A percentile compares a stretch with the other conserved stretches of the same genome.
These are phyloP conservation scores for Pleurostoma richardsiae DNA, from an alignment of 2,329 filamentous ascomycete species.

Conservation along the genomic window DNA sequence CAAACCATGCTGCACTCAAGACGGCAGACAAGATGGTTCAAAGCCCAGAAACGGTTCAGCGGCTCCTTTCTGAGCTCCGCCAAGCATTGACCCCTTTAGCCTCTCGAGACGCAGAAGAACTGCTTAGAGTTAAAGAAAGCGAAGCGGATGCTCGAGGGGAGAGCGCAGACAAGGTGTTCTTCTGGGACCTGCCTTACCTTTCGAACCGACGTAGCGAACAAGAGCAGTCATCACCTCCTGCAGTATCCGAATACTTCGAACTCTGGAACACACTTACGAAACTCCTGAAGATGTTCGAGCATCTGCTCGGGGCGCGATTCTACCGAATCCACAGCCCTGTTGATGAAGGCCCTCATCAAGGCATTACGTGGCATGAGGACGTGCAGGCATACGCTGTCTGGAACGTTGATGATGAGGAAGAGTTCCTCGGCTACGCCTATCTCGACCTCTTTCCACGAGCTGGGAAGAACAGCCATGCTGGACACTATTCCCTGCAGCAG, in stretches of 20 bases:
- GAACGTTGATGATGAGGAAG: conserved; percentile 1
- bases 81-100: conserved; percentile 27
- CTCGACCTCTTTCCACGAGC: conserved; percentile 6
- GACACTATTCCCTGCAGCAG: conserved; percentile 5
- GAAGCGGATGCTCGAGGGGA: conserved; percentile 25
- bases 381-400: conserved; percentile 5
- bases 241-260: conserved; percentile 7
- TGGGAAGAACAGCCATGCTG: conserved; percentile 8
- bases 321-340: not conserved
- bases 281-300: conserved; percentile 2
- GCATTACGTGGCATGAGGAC: conserved; percentile 7
- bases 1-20: conserved; percentile 49
- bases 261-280: not conserved
- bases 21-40: conserved; percentile 59
- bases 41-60: conserved; percentile 47
- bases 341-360: not conserved
- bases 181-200: conserved; percentile 53
- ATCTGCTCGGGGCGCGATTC: conserved; percentile 6
- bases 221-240: not conserved
- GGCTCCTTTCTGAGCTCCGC: conserved; percentile 46
- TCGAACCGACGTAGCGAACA: conserved; percentile 34
- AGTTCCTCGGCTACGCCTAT: conserved; percentile 8
- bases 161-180: conserved; percentile 39
- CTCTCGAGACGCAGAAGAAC: conserved; percentile 39
- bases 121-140: conserved; percentile 44